Evolutionary conservation across 305 asterid species (phyloP).

Genomic region (Coffea humblotiana): DNA sequence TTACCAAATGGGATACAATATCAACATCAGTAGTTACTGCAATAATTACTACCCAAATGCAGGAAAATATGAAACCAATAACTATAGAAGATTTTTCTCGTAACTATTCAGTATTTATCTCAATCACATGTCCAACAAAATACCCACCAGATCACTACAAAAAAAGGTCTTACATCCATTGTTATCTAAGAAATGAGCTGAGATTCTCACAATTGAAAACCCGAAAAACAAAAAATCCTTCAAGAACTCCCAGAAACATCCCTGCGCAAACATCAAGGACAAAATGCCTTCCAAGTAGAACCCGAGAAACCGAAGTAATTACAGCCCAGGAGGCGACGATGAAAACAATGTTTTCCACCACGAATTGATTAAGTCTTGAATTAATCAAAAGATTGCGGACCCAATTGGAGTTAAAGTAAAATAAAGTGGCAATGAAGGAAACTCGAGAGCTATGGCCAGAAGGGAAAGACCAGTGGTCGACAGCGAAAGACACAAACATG

Average conservation of each 20-base stretch:
- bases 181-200: conserved; percentile 40
- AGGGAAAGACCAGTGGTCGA: conserved; percentile 95
- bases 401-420: conserved; percentile 32
- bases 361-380: conserved; percentile 24
- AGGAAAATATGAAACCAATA: neutral
- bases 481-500: conserved; percentile 75
- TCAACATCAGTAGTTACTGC: neutral
- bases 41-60: neutral
- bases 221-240: conserved; percentile 58
- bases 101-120: neutral
- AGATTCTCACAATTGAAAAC: conserved; percentile 47
- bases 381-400: conserved; percentile 26
- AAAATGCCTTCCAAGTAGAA: conserved; percentile 86
- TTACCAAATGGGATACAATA: neutral
- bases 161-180: conserved; percentile 38
- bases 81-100: neutral
- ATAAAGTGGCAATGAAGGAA: conserved; percentile 51
- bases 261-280: conserved; percentile 77
- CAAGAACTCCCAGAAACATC: conserved; percentile 54
- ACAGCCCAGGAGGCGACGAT: conserved; percentile 64
- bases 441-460: conserved; percentile 91
- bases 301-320: conserved; percentile 66
- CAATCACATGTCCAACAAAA: neutral
- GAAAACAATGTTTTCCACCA: conserved; percentile 36
- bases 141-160: neutral